phyloP scores from a whole-genome alignment of 768 basidiomycete species.

The Harrya chromipes region DNA sequence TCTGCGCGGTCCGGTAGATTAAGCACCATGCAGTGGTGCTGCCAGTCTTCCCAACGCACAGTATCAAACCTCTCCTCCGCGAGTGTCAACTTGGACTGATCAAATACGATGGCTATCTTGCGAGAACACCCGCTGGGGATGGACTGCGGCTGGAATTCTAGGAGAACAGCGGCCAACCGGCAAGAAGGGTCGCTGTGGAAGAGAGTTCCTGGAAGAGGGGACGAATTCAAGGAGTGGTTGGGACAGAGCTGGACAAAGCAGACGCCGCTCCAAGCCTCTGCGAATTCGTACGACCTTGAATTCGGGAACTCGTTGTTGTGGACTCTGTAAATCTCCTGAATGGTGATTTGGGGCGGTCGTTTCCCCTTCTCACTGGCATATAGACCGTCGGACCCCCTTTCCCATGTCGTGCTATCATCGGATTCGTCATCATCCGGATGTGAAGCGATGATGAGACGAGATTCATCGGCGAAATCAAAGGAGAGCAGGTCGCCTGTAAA shows the following conservation, averaged over 20 bases:
- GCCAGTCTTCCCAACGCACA: conserved; percentile 58
- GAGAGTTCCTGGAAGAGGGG: conserved; percentile 41
- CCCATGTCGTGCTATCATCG: conserved; percentile 28
- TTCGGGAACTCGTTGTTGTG: conserved; percentile 8
- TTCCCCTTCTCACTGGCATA: conserved; percentile 30
- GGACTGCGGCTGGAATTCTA: conserved; percentile 42
- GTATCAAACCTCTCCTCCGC: conserved; percentile 42
- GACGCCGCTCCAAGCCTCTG: conserved; percentile 45
- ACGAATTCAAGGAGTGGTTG: conserved; percentile 42
- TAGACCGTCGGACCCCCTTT: conserved; percentile 30
- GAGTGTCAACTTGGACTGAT: conserved; percentile 49
- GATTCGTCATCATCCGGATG: conserved; percentile 35
- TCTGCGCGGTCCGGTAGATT: conserved; percentile 33
- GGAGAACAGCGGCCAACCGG: conserved; percentile 41
- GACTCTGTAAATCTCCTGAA: conserved; percentile 21
- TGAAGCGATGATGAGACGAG: conserved; percentile 22
- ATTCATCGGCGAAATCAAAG: conserved; percentile 29
- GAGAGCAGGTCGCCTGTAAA: conserved; percentile 30
- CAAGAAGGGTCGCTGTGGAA: conserved; percentile 55
- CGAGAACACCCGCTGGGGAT: conserved; percentile 33
- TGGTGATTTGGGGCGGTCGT: conserved; percentile 28
- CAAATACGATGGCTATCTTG: conserved; percentile 51
- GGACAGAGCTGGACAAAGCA: conserved; percentile 46
- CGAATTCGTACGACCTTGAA: conserved; percentile 47
- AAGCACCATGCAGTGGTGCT: conserved; percentile 34